phyloP scores from a whole-genome alignment of 441 rosid genomes.

The Iberis amara region DNA sequence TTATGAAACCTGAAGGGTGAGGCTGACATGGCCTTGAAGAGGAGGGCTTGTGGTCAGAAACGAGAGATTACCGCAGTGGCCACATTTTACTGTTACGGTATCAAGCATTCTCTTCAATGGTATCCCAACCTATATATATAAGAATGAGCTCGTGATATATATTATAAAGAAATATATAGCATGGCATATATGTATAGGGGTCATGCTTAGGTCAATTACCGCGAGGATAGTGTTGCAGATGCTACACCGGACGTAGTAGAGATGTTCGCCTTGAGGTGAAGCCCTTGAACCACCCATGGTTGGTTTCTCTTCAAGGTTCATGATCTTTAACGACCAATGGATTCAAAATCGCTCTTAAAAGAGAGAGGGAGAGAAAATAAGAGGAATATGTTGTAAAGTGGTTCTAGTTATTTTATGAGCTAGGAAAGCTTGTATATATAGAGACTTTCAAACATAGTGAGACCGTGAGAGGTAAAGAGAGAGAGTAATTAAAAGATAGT shows the following conservation, averaged over 20 bases:
- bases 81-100: conserved; percentile 95
- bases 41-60: conserved; percentile 88
- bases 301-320: conserved; percentile 67
- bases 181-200: not conserved
- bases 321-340: conserved; percentile 12
- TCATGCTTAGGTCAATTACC: conserved; percentile 35
- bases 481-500: too few relatives aligned
- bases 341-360: too few relatives aligned
- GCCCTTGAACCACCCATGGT: conserved; percentile 48
- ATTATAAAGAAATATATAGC: not conserved
- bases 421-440: too few relatives aligned
- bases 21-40: conserved; percentile 62
- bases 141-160: conserved; percentile 3
- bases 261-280: conserved; percentile 67
- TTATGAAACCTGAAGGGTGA: conserved; percentile 47
- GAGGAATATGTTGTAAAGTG: too few relatives aligned
- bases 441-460: too few relatives aligned
- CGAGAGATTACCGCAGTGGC: conserved; percentile 90
- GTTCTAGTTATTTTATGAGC: too few relatives aligned
- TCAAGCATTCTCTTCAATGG: conserved; percentile 86
- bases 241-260: conserved; percentile 95
- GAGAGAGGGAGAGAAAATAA: too few relatives aligned
- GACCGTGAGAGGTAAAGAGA: too few relatives aligned
- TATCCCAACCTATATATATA: conserved; percentile 64
- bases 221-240: conserved; percentile 98